Percentiles rank a stretch among this genome's conserved stretches.
phyloP scores from a whole-genome alignment of 2,329 filamentous ascomycete genomes.

The Pseudofabraea citricarpa region DNA sequence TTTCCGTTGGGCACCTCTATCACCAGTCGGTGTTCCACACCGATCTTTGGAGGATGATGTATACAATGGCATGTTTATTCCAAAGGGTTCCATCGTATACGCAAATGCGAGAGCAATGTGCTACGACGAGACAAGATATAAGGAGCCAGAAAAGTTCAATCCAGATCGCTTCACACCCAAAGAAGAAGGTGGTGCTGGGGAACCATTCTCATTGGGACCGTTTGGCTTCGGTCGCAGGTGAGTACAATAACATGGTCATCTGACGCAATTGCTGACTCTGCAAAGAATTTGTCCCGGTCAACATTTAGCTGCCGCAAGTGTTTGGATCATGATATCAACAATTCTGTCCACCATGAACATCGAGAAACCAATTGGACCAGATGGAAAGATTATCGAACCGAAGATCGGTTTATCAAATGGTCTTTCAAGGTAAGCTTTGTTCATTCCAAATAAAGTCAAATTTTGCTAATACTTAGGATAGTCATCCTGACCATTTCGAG shows the following conservation, averaged over 20 bases:
- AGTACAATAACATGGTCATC: not conserved
- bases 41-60: slow-evolving; percentile 47
- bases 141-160: slow-evolving; percentile 37
- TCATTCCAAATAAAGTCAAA: not conserved
- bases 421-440: slow-evolving; percentile 11
- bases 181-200: slow-evolving; percentile 34
- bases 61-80: slow-evolving; percentile 52
- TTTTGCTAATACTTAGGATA: not conserved
- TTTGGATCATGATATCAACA: slow-evolving; percentile 36
- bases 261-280: not conserved
- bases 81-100: slow-evolving; percentile 47
- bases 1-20: slow-evolving; percentile 39
- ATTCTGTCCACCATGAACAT: slow-evolving; percentile 35
- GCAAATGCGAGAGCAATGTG: slow-evolving; percentile 51
- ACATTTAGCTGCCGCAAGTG: slow-evolving; percentile 40
- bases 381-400: slow-evolving; percentile 31
- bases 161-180: slow-evolving; percentile 38
- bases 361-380: slow-evolving; percentile 25
- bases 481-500: slow-evolving; percentile 5
- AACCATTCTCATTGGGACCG: slow-evolving; percentile 40
- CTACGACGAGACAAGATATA: slow-evolving; percentile 39
- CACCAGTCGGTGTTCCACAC: slow-evolving; percentile 50
- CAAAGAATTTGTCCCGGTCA: slow-evolving; percentile 40
- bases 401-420: slow-evolving; percentile 17
- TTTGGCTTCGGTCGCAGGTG: slow-evolving; percentile 46